Evolutionary conservation across 2,329 filamentous ascomycete genomes (phyloP).

Genomic region (Parastagonospora nodorum): DNA sequence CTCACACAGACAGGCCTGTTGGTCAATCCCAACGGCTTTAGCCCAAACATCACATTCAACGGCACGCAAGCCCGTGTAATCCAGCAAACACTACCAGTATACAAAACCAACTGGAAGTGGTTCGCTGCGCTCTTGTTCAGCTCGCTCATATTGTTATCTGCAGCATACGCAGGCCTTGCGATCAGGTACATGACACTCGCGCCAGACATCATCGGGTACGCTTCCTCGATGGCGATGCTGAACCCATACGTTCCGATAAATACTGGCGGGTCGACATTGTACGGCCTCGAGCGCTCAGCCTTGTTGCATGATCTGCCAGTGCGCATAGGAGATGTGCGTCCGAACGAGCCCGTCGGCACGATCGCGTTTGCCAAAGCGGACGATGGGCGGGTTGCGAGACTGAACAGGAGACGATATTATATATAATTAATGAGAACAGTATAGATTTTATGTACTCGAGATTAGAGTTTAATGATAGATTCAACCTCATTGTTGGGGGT

Average conservation of each 20-base stretch:
- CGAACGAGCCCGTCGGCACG: slow-evolving; percentile 30
- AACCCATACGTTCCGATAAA: slow-evolving; percentile 32
- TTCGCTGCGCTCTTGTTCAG: slow-evolving; percentile 27
- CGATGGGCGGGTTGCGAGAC: slow-evolving; percentile 16
- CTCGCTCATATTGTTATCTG: slow-evolving; percentile 28
- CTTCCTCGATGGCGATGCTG: slow-evolving; percentile 27
- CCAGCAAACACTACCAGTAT: slow-evolving; percentile 8
- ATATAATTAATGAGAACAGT: slow-evolving; percentile 10
- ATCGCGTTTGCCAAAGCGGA: slow-evolving; percentile 33
- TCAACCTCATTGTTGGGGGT: no score
- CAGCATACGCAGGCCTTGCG: slow-evolving; percentile 30
- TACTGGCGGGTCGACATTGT: slow-evolving; percentile 30
- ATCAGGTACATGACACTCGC: slow-evolving; percentile 36
- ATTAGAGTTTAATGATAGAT: no score
- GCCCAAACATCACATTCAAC: slow-evolving; percentile 19
- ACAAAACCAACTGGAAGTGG: slow-evolving; percentile 35
- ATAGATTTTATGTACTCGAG: no score
- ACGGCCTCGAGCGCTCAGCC: slow-evolving; percentile 29
- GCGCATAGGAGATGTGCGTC: slow-evolving; percentile 36
- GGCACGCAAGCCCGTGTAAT: slow-evolving; percentile 11
- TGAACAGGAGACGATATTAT: slow-evolving; percentile 30
- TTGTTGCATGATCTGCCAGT: slow-evolving; percentile 31
- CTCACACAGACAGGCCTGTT: slow-evolving; percentile 16
- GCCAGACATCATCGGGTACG: slow-evolving; percentile 35
- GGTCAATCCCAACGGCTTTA: not conserved